These are phyloP conservation scores for Globisporangium takayamanum DNA, from an alignment of 352 stramenopile species.

Conservation along the genomic window DNA sequence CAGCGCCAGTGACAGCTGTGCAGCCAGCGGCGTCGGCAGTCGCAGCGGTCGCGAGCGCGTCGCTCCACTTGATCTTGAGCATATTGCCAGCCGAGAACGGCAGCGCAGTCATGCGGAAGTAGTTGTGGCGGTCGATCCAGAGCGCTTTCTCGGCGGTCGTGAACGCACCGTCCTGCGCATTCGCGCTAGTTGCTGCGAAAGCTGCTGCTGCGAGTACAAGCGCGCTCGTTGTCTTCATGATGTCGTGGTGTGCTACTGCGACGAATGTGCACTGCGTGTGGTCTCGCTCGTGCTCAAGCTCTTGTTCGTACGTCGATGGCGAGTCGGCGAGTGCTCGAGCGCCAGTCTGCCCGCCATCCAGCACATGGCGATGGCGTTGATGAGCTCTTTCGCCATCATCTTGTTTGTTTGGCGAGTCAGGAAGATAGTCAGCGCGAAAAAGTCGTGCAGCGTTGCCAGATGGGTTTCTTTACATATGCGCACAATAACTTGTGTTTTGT, in stretches of 20 bases:
- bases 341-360: too few species aligned
- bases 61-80: slow-evolving; percentile 58
- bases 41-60: slow-evolving; percentile 34
- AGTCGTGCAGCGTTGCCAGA: too few species aligned
- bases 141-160: slow-evolving; percentile 39
- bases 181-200: background rate
- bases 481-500: too few species aligned
- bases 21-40: slow-evolving; percentile 32
- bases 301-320: too few species aligned
- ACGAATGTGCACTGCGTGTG: background rate
- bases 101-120: slow-evolving; percentile 67
- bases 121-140: slow-evolving; percentile 74
- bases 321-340: too few species aligned
- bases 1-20: slow-evolving; percentile 21
- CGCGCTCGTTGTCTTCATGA: slow-evolving; percentile 13
- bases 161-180: slow-evolving; percentile 17
- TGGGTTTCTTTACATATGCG: too few species aligned
- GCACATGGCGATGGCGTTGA: too few species aligned
- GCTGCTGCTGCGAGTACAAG: slow-evolving; percentile 1
- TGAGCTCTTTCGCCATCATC: too few species aligned
- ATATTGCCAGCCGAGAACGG: slow-evolving; percentile 62
- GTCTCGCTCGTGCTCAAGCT: background rate
- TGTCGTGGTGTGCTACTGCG: background rate
- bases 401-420: too few species aligned
- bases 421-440: too few species aligned